These are phyloP conservation scores for Mucor circinelloides DNA, from an alignment of 371 early-diverging fungal species.

Conservation along the genomic window DNA sequence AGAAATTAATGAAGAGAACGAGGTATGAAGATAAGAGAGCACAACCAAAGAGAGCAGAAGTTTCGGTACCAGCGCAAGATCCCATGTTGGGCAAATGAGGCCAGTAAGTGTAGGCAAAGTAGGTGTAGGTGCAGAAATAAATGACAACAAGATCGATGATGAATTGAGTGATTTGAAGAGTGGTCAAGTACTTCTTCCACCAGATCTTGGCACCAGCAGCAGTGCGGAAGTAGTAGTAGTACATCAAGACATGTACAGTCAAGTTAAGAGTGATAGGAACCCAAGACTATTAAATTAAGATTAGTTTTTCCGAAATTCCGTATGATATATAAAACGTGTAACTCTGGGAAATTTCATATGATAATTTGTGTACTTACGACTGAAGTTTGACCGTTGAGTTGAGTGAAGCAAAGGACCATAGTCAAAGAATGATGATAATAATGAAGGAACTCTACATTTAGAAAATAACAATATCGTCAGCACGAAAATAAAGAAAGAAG, in stretches of 20 bases:
- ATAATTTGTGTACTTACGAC: slow-evolving; percentile 62
- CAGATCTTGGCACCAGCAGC: slow-evolving; percentile 83
- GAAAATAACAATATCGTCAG: neutral
- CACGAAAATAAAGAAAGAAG: slow-evolving; percentile 1
- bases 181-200: slow-evolving; percentile 93
- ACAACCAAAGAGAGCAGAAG: slow-evolving; percentile 82
- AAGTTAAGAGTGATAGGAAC: slow-evolving; percentile 82
- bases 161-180: slow-evolving; percentile 89
- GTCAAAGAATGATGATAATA: slow-evolving; percentile 92
- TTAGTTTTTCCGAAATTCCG: slow-evolving; percentile 16
- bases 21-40: slow-evolving; percentile 82
- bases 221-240: slow-evolving; percentile 90
- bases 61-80: slow-evolving; percentile 78
- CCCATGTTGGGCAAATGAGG: slow-evolving; percentile 74
- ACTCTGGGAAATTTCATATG: slow-evolving; percentile 22
- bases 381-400: slow-evolving; percentile 79
- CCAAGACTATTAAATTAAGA: slow-evolving; percentile 59
- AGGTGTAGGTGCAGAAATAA: slow-evolving; percentile 83
- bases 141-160: slow-evolving; percentile 79
- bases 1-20: slow-evolving; percentile 87
- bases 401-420: slow-evolving; percentile 85
- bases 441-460: slow-evolving; percentile 75
- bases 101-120: slow-evolving; percentile 72
- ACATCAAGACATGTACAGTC: slow-evolving; percentile 92
- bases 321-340: slow-evolving; percentile 16